These are phyloP conservation scores for Astragalus glycyphyllos DNA, from an alignment of 306 rosid species.

Conservation along the genomic window DNA sequence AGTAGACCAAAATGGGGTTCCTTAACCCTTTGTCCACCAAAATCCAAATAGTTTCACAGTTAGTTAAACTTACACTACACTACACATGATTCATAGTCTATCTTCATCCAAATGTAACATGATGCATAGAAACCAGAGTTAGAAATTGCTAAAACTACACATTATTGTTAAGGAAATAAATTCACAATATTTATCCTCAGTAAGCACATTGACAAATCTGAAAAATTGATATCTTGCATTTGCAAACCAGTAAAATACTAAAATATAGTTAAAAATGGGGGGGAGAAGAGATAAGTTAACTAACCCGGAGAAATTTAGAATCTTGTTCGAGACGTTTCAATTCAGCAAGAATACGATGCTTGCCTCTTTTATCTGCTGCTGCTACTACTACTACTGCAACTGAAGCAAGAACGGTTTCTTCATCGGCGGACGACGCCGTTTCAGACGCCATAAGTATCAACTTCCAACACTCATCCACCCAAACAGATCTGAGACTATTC, in stretches of 20 bases:
- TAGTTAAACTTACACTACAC: background rate
- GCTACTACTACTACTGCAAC: constrained; percentile 23
- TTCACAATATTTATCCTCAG: background rate
- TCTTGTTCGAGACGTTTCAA: constrained; percentile 82
- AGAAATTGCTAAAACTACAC: background rate
- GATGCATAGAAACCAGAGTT: background rate
- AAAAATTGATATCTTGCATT: background rate
- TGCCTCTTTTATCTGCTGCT: constrained; percentile 66
- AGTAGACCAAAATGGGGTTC: constrained; percentile 10
- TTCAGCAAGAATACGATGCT: constrained; percentile 81
- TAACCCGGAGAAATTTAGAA: constrained; percentile 68
- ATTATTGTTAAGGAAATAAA: background rate
- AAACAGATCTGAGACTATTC: constrained; percentile 40
- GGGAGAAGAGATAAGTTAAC: background rate
- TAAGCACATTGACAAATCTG: background rate
- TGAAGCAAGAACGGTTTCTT: constrained; percentile 42
- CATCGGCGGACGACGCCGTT: constrained; percentile 73
- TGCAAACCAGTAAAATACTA: background rate
- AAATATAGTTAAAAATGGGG: background rate
- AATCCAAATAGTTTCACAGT: background rate
- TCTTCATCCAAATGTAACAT: constrained; percentile 13
- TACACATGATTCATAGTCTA: background rate
- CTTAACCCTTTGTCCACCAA: constrained; percentile 20
- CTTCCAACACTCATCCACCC: constrained; percentile 39
- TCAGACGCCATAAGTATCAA: constrained; percentile 58